Evolutionary conservation across 495 filamentous ascomycete species (phyloP).

Genomic region (Friedmanniomyces endolithicus): DNA sequence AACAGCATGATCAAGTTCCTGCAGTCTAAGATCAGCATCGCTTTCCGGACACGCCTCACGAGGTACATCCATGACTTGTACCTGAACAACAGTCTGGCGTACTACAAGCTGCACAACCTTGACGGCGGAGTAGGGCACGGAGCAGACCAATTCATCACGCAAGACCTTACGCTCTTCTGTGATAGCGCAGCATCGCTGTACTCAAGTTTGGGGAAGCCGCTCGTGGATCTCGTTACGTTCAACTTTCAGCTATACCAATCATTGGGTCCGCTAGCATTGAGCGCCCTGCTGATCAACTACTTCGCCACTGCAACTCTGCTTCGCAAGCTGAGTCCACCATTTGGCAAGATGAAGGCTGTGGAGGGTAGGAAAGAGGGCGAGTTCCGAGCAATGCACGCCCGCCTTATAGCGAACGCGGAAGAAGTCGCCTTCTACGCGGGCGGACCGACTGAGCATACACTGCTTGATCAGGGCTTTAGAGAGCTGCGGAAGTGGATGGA

Average conservation of each 20-base stretch:
- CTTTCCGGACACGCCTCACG: slow-evolving; percentile 91
- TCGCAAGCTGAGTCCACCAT: slow-evolving; percentile 77
- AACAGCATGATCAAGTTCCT: slow-evolving; percentile 98
- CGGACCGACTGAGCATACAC: slow-evolving; percentile 79
- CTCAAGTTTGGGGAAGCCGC: slow-evolving; percentile 89
- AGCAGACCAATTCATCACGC: slow-evolving; percentile 94
- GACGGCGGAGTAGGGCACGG: slow-evolving; percentile 87
- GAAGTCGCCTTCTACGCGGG: slow-evolving; percentile 99
- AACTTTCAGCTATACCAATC: slow-evolving; percentile 93
- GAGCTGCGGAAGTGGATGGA: slow-evolving; percentile 92
- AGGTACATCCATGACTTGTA: slow-evolving; percentile 97
- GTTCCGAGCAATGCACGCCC: slow-evolving; percentile 77
- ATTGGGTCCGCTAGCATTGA: slow-evolving; percentile 76
- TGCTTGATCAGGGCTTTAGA: slow-evolving; percentile 80
- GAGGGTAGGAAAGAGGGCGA: slow-evolving; percentile 90
- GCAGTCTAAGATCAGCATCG: slow-evolving; percentile 94
- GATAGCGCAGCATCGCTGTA: slow-evolving; percentile 84
- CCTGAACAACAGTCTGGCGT: slow-evolving; percentile 83
- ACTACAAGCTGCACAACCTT: slow-evolving; percentile 88
- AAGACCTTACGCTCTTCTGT: slow-evolving; percentile 92
- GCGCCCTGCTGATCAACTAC: slow-evolving; percentile 79
- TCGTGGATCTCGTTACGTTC: slow-evolving; percentile 91
- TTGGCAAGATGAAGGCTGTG: slow-evolving; percentile 90
- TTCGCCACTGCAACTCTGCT: slow-evolving; percentile 82
- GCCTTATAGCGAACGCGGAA: slow-evolving; percentile 92